Evolutionary conservation across 306 rosid species (phyloP).

Genomic region (Inga oerstediana): DNA sequence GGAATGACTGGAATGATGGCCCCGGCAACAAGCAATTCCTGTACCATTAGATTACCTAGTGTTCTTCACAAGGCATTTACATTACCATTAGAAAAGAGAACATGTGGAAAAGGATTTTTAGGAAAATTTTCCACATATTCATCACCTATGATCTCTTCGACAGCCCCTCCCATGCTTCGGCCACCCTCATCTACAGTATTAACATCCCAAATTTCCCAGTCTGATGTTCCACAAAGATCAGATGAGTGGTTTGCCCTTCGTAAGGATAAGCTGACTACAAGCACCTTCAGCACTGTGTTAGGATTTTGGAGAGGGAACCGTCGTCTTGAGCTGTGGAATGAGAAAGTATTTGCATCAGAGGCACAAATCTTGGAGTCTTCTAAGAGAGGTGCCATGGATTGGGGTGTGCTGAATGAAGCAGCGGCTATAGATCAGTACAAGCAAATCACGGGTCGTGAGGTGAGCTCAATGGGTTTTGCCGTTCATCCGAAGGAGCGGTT

Average conservation of each 20-base stretch:
- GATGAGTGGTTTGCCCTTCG: constrained; percentile 98
- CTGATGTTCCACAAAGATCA: constrained; percentile 77
- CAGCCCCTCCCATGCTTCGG: constrained; percentile 31
- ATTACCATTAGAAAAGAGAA: constrained; percentile 37
- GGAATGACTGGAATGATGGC: constrained; percentile 37
- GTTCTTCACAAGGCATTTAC: constrained; percentile 37
- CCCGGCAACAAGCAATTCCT: constrained; percentile 50
- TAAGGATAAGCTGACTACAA: constrained; percentile 84
- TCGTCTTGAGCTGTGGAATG: constrained; percentile 79
- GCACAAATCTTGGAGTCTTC: constrained; percentile 44
- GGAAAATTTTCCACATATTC: constrained; percentile 47
- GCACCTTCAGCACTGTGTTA: constrained; percentile 92
- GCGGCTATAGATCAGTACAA: constrained; percentile 75
- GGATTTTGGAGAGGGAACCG: constrained; percentile 95
- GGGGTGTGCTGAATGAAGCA: constrained; percentile 90
- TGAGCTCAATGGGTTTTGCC: constrained; percentile 73
- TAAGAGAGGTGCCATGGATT: constrained; percentile 68
- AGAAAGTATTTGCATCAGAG: constrained; percentile 70
- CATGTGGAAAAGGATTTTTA: constrained; percentile 21
- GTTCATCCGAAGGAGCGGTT: constrained; percentile 59
- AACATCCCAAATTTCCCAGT: constrained; percentile 45
- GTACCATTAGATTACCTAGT: constrained; percentile 45
- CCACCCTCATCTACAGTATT: constrained; percentile 49
- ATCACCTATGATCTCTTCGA: constrained; percentile 26
- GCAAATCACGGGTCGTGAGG: constrained; percentile 78